These are phyloP conservation scores for Mycena belliarum DNA, from an alignment of 768 basidiomycete genomes.

Conservation along the genomic window DNA sequence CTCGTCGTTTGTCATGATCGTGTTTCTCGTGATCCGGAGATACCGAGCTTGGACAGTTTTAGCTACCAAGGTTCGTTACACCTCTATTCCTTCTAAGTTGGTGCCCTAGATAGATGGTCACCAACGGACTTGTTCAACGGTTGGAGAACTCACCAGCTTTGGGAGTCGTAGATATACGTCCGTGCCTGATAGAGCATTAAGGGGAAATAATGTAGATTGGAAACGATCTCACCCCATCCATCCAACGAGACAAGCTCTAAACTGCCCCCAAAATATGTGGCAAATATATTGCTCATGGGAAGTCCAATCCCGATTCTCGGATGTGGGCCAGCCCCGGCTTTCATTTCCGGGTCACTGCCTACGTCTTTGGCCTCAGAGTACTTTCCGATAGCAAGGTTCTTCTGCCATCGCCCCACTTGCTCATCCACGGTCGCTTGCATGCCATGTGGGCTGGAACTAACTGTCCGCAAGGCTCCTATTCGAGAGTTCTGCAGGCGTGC, in stretches of 20 bases:
- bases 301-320: slow-evolving; percentile 78
- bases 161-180: slow-evolving; percentile 83
- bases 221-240: slow-evolving; percentile 65
- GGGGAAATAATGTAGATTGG: slow-evolving; percentile 24
- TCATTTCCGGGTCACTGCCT: slow-evolving; percentile 40
- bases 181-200: slow-evolving; percentile 52
- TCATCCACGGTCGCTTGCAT: slow-evolving; percentile 80
- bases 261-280: slow-evolving; percentile 86
- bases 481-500: slow-evolving; percentile 66
- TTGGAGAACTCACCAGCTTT: slow-evolving; percentile 58
- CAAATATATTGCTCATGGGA: slow-evolving; percentile 88
- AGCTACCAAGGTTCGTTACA: slow-evolving; percentile 39
- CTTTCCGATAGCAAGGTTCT: slow-evolving; percentile 22
- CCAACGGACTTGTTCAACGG: neutral
- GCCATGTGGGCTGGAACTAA: slow-evolving; percentile 60
- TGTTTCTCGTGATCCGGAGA: too few species aligned
- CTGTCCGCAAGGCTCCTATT: slow-evolving; percentile 65
- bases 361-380: slow-evolving; percentile 25
- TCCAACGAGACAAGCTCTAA: slow-evolving; percentile 78
- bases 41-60: too few species aligned
- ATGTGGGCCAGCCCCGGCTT: slow-evolving; percentile 51
- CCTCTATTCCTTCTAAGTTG: slow-evolving; percentile 81
- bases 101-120: slow-evolving; percentile 57
- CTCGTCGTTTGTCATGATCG: too few species aligned
- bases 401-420: slow-evolving; percentile 59